These are phyloP conservation scores for Psilocybe sp. DNA, from an alignment of 768 basidiomycete species.

Conservation along the genomic window DNA sequence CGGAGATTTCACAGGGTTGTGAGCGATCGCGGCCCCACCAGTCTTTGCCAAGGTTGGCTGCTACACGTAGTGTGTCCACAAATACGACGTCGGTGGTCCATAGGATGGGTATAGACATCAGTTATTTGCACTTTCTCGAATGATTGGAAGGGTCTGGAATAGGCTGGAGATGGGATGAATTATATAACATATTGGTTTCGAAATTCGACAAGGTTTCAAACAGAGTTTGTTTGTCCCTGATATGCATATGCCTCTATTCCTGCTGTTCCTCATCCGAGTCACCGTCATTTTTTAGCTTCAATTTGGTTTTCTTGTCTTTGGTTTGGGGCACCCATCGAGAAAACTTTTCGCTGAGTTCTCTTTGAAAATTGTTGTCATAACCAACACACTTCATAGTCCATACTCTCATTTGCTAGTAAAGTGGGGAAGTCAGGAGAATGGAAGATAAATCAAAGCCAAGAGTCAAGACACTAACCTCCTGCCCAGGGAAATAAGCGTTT, in stretches of 20 bases:
- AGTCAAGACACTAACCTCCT: constrained; percentile 22
- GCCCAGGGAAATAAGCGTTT: constrained; percentile 23
- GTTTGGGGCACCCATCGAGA: constrained; percentile 8
- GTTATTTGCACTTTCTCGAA: no score
- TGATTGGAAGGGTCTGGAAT: no score
- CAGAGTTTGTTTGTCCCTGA: no score
- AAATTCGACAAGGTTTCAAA: no score
- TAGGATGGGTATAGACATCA: background rate
- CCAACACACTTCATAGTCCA: constrained; percentile 40
- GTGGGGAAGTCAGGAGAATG: background rate
- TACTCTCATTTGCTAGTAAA: constrained; percentile 26
- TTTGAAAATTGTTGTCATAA: constrained; percentile 35
- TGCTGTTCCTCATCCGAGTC: no score
- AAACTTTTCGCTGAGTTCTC: constrained; percentile 24
- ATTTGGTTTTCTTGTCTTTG: background rate
- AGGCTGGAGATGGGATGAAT: no score
- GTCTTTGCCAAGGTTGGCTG: constrained; percentile 43
- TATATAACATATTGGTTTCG: no score
- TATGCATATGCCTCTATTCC: no score
- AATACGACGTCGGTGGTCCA: constrained; percentile 40
- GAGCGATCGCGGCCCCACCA: constrained; percentile 45
- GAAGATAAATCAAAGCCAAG: constrained; percentile 1
- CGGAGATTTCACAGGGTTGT: constrained; percentile 51
- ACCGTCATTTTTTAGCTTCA: background rate
- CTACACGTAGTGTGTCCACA: constrained; percentile 37